These are phyloP conservation scores for Cudoniella acicularis DNA, from an alignment of 495 filamentous ascomycete species.

Conservation along the genomic window DNA sequence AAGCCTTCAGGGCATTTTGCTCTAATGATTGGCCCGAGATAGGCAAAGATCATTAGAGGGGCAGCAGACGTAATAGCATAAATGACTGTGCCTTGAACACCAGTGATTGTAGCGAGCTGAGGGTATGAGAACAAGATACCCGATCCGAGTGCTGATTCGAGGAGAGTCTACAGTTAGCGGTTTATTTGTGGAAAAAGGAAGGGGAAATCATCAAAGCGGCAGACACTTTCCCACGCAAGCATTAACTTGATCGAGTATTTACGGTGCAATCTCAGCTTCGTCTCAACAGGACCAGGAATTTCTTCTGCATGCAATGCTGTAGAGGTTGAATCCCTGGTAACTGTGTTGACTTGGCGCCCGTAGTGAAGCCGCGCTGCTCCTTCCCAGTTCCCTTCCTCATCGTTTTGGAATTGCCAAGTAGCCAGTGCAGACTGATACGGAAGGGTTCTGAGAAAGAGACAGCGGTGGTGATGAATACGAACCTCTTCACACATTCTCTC, in stretches of 20 bases:
- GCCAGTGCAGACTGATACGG: neutral
- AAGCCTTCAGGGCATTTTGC: constrained; percentile 73
- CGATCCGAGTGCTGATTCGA: constrained; percentile 63
- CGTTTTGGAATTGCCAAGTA: neutral
- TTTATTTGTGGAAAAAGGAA: constrained; percentile 17
- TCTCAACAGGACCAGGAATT: constrained; percentile 30
- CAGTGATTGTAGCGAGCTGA: constrained; percentile 72
- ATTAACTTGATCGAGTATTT: constrained; percentile 93
- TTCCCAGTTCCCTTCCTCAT: constrained; percentile 10
- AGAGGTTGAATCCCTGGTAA: constrained; percentile 43
- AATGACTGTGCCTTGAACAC: constrained; percentile 67
- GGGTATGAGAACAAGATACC: constrained; percentile 76
- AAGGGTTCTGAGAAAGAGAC: constrained; percentile 24
- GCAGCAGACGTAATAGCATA: constrained; percentile 66
- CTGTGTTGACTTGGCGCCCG: constrained; percentile 66
- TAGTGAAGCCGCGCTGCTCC: constrained; percentile 70
- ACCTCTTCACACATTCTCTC: constrained; percentile 38
- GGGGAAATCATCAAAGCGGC: constrained; percentile 52
- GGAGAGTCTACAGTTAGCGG: constrained; percentile 26
- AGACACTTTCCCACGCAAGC: constrained; percentile 92
- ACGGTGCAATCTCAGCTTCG: constrained; percentile 89
- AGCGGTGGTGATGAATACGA: constrained; percentile 37
- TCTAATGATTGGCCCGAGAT: constrained; percentile 67
- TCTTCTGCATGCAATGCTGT: constrained; percentile 10
- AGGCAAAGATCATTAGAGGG: constrained; percentile 64